Evolutionary conservation across 2,329 filamentous ascomycete genomes (phyloP), one percentile per base, ranked within the genome.

Genomic region (Fusarium luffae): DNA sequence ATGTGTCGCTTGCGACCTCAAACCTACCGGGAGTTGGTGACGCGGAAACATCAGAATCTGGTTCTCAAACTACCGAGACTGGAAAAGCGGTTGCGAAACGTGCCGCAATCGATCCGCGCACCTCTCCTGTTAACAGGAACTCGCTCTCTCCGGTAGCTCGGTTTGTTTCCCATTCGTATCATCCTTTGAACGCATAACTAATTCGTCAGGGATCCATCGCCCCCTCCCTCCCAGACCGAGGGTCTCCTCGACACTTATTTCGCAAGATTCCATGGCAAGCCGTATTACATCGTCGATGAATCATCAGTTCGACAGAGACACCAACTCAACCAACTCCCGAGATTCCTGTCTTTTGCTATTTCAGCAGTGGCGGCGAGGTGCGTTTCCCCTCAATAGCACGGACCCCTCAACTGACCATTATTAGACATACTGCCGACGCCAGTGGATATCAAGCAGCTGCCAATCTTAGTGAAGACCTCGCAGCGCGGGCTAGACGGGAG

Each of bases 241-340:
- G 81, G 85, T 2, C 82, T 94, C 28, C 82, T 97, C 30, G 91
- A 97, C 74, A 91, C 90, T 8, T 97, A 94, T 78, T 97, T 97
- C 77, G 82, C 85, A 23, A 88, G 92, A 52, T 88, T 94, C 41
- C 93, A 97, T 77, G 91, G 90, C 52, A 95, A 94, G 75, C 92
- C 93, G 3, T 96, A 92, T 71, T 89, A 92, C 75, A 90, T 97
- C 54, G 83, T 97, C 5, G 93, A 97, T 75, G 93, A 97, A 79
- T 84, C 89, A 1, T 88, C 87, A 0, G 90, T 92, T 12, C 86
- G 93, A 59, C 92, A 94, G 79, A 85, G 90, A 25, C 81, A 93
- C 67, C 90, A 92, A 71, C 80, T 89, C 12, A 89, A 89, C 50
- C 90, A 92, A 73, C 80, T 95, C 6, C 86, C 88, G 5, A 72